phyloP scores from a whole-genome alignment of 495 filamentous ascomycete genomes.

The Penicillium bialowiezense region DNA sequence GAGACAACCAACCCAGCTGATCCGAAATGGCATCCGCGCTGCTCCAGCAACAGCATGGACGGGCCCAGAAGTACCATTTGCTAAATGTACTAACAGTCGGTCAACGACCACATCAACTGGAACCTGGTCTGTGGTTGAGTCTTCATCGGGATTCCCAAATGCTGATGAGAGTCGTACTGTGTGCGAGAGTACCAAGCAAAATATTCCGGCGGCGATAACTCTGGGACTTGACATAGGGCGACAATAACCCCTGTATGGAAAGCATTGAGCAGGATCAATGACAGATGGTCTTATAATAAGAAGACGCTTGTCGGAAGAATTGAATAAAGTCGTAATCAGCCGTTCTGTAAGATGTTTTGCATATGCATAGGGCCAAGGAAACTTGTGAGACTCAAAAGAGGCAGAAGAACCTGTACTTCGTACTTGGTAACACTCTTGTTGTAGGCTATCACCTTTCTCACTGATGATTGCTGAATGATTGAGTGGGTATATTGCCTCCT shows the following conservation, averaged over 20 bases:
- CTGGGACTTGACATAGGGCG: constrained; percentile 2
- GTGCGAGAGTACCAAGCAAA: background rate
- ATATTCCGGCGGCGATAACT: background rate
- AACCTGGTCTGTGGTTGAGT: background rate
- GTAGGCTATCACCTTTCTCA: background rate
- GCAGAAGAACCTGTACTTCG: background rate
- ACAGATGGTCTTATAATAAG: constrained; percentile 17
- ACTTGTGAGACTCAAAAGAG: background rate
- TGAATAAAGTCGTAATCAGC: background rate
- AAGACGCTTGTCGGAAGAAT: background rate
- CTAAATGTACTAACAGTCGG: background rate
- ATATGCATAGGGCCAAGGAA: constrained; percentile 16
- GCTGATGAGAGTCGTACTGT: background rate
- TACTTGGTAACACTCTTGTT: background rate
- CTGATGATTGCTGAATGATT: background rate
- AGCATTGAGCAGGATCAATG: constrained; percentile 7
- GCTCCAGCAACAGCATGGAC: background rate
- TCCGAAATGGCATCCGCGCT: background rate
- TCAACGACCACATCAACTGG: background rate
- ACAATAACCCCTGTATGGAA: constrained; percentile 3
- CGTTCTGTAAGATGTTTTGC: constrained; percentile 20
- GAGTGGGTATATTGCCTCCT: constrained; percentile 10
- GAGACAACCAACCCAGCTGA: background rate
- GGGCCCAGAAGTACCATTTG: background rate
- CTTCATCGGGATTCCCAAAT: background rate